Evolutionary conservation across 768 basidiomycete species (phyloP).

Genomic region (Panaeolus cyanescens): DNA sequence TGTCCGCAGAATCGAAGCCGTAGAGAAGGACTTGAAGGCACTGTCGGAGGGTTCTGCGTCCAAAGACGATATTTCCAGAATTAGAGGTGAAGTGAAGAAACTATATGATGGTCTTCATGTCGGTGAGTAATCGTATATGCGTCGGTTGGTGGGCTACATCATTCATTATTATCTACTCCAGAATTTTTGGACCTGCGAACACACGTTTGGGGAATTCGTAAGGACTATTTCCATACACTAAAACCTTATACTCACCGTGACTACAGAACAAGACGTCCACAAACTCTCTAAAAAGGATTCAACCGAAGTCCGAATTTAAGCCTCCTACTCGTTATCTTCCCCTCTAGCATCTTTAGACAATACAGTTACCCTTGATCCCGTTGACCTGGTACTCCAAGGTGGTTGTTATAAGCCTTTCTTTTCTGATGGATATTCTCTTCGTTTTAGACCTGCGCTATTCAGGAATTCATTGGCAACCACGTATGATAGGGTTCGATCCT

Average conservation of each 20-base stretch:
- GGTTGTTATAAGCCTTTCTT: background rate
- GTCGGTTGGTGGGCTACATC: background rate
- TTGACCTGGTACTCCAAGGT: background rate
- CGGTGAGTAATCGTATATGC: constrained; percentile 44
- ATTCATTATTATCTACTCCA: constrained; percentile 26
- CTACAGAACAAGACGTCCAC: constrained; percentile 79
- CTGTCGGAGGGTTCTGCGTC: constrained; percentile 63
- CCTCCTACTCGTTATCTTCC: constrained; percentile 1
- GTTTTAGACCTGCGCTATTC: background rate
- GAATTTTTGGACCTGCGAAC: constrained; percentile 81
- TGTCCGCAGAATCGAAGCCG: constrained; percentile 78
- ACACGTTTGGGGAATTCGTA: constrained; percentile 88
- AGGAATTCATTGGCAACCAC: background rate
- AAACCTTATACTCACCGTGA: background rate
- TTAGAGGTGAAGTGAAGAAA: constrained; percentile 85
- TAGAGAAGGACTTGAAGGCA: constrained; percentile 87
- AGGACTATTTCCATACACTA: constrained; percentile 34
- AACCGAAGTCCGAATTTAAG: constrained; percentile 58
- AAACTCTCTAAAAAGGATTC: constrained; percentile 68
- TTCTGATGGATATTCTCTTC: background rate
- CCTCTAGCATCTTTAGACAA: constrained; percentile 4
- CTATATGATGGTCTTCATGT: constrained; percentile 82
- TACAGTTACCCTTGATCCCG: background rate
- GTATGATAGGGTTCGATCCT: background rate
- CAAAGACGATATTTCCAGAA: constrained; percentile 79